These are phyloP conservation scores for Acanthamoeba sp. DNA, from an alignment of 208 protist genomes.

Conservation along the genomic window DNA sequence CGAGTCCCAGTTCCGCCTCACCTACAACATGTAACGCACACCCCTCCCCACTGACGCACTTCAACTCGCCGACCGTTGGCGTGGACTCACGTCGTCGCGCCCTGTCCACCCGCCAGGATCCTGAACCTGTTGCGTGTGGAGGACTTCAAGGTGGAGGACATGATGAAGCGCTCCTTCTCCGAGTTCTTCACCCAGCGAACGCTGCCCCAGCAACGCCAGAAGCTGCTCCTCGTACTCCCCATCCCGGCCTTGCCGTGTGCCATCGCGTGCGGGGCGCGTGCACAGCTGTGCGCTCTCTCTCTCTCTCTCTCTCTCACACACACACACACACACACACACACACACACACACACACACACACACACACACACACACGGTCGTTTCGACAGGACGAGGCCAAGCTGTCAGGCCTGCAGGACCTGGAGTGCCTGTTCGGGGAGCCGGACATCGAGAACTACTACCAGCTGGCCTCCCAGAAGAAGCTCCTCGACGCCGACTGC, in stretches of 20 bases:
- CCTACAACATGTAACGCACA: constrained; percentile 92
- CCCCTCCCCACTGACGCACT: neutral
- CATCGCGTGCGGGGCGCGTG: neutral
- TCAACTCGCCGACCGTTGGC: neutral
- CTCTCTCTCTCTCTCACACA: too few relatives aligned
- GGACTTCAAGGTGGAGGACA: constrained; percentile 91
- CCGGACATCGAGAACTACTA: constrained; percentile 88
- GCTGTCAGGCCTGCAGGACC: neutral
- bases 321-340: too few relatives aligned
- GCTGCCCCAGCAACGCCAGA: constrained; percentile 56
- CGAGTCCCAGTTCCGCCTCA: constrained; percentile 92
- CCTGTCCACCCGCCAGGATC: constrained; percentile 80
- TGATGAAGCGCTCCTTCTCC: constrained; percentile 91
- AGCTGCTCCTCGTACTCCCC: neutral
- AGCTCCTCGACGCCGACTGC: constrained; percentile 20
- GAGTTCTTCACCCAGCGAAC: constrained; percentile 84
- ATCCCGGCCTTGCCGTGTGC: neutral
- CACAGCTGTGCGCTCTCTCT: neutral
- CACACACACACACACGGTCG: neutral
- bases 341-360: neutral
- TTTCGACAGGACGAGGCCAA: constrained; percentile 9
- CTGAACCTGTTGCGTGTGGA: constrained; percentile 93
- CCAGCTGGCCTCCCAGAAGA: constrained; percentile 67
- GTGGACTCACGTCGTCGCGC: neutral
- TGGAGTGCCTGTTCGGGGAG: constrained; percentile 85